Conservation (phyloP, 768 basidiomycete genomes). For the Pulveroboletus sp. region DNA sequence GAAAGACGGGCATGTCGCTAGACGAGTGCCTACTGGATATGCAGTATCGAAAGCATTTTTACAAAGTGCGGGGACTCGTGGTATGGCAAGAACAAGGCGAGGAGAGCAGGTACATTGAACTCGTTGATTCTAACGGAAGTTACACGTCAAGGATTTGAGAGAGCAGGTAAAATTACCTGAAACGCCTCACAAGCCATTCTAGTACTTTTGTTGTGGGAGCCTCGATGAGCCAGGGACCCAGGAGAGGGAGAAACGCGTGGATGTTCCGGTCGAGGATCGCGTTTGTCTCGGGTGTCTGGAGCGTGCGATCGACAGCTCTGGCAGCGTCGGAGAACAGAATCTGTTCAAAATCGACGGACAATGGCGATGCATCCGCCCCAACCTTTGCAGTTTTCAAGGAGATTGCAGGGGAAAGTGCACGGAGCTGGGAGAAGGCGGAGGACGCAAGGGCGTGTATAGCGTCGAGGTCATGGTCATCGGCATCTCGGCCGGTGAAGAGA, state of each 20-base stretch:
- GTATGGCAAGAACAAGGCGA: slow-evolving; percentile 87
- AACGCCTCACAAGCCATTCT: slow-evolving; percentile 93
- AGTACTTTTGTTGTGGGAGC: slow-evolving; percentile 76
- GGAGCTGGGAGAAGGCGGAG: slow-evolving; percentile 74
- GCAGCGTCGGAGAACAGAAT: slow-evolving; percentile 77
- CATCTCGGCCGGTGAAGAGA: slow-evolving; percentile 79
- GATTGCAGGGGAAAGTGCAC: slow-evolving; percentile 55
- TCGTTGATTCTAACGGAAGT: slow-evolving; percentile 69
- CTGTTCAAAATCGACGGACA: slow-evolving; percentile 52
- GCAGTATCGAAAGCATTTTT: slow-evolving; percentile 86
- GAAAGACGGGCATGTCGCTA: neutral
- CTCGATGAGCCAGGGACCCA: slow-evolving; percentile 82
- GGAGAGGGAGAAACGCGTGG: slow-evolving; percentile 55
- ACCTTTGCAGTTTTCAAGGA: slow-evolving; percentile 11
- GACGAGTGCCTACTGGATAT: slow-evolving; percentile 53
- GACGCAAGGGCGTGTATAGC: slow-evolving; percentile 75
- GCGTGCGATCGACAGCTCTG: slow-evolving; percentile 72
- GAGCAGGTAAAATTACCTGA: slow-evolving; percentile 56
- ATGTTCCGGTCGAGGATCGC: slow-evolving; percentile 60
- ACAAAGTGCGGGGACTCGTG: slow-evolving; percentile 93
- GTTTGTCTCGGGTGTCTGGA: slow-evolving; percentile 60
- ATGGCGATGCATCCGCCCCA: slow-evolving; percentile 14
- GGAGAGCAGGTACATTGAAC: slow-evolving; percentile 78
- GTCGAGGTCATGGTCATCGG: slow-evolving; percentile 83
- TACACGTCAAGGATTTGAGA: neutral